phyloP scores from a whole-genome alignment of 2,329 filamentous ascomycete species.

The Microdochium paspali region DNA sequence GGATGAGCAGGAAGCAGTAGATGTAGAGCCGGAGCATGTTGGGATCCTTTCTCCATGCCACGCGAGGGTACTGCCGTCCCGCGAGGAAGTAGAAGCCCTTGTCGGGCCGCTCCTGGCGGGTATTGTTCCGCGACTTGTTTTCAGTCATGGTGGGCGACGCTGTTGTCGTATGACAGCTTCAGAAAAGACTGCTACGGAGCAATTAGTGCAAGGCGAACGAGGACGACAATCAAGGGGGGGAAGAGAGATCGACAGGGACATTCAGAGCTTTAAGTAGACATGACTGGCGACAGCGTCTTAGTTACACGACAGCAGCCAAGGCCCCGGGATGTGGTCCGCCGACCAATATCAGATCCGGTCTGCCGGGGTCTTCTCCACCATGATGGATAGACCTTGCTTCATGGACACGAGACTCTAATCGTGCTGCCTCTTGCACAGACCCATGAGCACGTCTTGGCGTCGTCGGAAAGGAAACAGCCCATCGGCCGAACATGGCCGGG shows the following conservation, averaged over 20 bases:
- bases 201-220: not conserved
- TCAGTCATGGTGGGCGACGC: not conserved
- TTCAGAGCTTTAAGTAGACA: not conserved
- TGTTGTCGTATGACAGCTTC: no score
- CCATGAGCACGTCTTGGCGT: no score
- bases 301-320: not conserved
- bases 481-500: no score
- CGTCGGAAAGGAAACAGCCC: no score
- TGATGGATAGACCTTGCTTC: no score
- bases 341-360: not conserved
- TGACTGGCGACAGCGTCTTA: no score
- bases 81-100: not conserved
- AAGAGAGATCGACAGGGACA: not conserved
- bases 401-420: no score
- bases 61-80: slow-evolving; percentile 2
- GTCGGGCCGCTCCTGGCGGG: not conserved
- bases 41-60: slow-evolving; percentile 9
- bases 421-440: no score
- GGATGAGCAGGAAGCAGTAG: slow-evolving; percentile 7
- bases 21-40: not conserved
- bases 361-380: no score
- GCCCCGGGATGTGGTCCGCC: not conserved
- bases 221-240: not conserved
- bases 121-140: not conserved
- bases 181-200: not conserved